phyloP scores from a whole-genome alignment of 306 rosid species.

The Luffa aegyptiaca region DNA sequence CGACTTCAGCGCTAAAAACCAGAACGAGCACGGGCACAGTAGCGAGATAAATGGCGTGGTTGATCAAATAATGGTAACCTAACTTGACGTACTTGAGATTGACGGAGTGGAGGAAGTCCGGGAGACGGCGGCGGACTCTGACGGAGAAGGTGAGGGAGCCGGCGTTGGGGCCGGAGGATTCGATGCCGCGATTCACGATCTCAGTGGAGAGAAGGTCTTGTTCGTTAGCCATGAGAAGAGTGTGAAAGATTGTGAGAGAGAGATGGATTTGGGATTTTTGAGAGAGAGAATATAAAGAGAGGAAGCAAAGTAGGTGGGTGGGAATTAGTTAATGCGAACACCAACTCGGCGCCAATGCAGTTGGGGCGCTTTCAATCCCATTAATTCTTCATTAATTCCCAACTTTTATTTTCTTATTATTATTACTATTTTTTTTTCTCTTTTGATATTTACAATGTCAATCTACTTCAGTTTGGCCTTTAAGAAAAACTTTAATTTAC shows the following conservation, averaged over 20 bases:
- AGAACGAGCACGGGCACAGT: conserved; percentile 68
- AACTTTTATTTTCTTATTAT: too few species aligned
- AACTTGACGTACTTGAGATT: conserved; percentile 89
- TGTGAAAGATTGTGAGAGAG: neutral
- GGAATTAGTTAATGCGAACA: conserved; percentile 46
- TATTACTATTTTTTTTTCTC: neutral
- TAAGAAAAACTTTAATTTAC: too few species aligned
- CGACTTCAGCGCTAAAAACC: conserved; percentile 86
- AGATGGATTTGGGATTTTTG: neutral
- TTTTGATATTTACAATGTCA: neutral
- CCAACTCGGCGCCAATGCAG: conserved; percentile 45
- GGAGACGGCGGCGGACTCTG: conserved; percentile 66
- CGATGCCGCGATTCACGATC: conserved; percentile 85
- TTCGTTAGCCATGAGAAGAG: conserved; percentile 52
- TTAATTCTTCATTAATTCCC: conserved; percentile 48
- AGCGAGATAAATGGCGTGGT: conserved; percentile 74
- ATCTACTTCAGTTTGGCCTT: too few species aligned
- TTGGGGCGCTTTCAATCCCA: conserved; percentile 49
- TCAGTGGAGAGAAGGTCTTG: conserved; percentile 70
- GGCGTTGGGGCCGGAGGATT: conserved; percentile 80
- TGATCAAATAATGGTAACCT: conserved; percentile 84
- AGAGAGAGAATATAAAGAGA: neutral
- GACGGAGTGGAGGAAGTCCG: conserved; percentile 85
- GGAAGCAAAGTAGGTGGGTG: conserved; percentile 29
- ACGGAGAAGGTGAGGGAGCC: conserved; percentile 85